Percentiles rank a stretch among this genome's conserved stretches.
Conservation (phyloP, 148 eudicot species). For the Spergularia marina region DNA sequence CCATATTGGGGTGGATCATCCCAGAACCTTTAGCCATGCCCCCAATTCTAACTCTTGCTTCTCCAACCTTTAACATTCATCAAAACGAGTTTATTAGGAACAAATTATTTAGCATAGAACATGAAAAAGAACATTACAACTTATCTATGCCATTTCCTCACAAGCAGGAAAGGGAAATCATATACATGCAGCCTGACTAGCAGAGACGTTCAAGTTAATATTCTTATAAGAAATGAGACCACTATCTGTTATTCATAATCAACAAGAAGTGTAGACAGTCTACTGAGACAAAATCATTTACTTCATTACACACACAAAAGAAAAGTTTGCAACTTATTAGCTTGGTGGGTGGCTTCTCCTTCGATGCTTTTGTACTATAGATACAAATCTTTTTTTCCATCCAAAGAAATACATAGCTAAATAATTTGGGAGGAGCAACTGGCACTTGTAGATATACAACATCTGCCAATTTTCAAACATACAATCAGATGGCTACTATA, state of each 20-base stretch:
- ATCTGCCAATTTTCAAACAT: not conserved
- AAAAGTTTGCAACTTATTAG: too few species aligned
- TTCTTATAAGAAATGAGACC: not conserved
- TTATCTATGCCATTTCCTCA: too few species aligned
- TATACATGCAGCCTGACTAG: not conserved
- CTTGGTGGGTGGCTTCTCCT: too few species aligned
- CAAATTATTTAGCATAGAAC: not conserved
- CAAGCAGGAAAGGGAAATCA: not conserved
- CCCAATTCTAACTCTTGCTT: conserved; percentile 62
- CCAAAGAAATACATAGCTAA: not conserved
- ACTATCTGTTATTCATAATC: not conserved
- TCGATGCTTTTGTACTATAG: too few species aligned
- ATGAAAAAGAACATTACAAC: not conserved
- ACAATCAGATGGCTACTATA: not conserved
- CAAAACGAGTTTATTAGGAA: conserved; percentile 14
- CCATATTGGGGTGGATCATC: conserved; percentile 99
- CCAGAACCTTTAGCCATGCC: conserved; percentile 99
- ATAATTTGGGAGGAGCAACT: not conserved
- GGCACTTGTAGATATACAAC: not conserved
- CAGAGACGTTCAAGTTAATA: not conserved
- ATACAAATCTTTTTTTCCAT: too few species aligned
- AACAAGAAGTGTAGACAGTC: not conserved
- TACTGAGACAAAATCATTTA: not conserved
- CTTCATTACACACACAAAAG: too few species aligned
- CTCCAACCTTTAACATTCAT: conserved; percentile 56